Conservation (phyloP, 139 green algal genomes). For the Eudorina sp. region DNA sequence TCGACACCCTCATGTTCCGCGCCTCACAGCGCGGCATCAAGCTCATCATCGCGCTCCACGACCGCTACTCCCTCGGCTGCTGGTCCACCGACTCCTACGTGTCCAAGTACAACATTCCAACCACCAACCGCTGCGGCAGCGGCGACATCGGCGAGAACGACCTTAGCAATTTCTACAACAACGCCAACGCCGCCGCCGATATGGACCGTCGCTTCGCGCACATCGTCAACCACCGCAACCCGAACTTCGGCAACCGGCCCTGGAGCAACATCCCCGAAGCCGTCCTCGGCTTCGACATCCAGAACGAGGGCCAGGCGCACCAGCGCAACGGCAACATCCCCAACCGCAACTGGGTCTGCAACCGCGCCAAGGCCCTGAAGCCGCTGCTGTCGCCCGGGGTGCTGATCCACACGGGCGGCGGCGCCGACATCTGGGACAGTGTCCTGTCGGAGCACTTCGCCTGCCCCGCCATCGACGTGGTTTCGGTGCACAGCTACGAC, state of each 20-base stretch:
- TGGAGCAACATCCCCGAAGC: neutral
- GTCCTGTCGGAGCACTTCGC: neutral
- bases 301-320: neutral
- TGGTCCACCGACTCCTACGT: neutral
- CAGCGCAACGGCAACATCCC: neutral
- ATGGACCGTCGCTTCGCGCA: slow-evolving; percentile 1
- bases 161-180: neutral
- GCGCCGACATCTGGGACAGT: neutral
- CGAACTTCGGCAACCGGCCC: neutral
- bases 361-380: neutral
- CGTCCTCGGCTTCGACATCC: neutral
- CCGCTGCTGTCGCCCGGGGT: neutral
- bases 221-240: neutral
- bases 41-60: neutral
- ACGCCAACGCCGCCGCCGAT: neutral
- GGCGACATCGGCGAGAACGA: neutral
- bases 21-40: slow-evolving; percentile 1
- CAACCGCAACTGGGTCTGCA: slow-evolving; percentile 5
- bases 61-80: slow-evolving; percentile 9
- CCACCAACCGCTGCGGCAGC: neutral
- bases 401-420: neutral
- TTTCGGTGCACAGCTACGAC: neutral
- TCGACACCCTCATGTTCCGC: neutral
- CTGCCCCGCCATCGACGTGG: slow-evolving; percentile 3
- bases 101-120: neutral